phyloP scores from a whole-genome alignment of 2,329 filamentous ascomycete genomes.

The Aureobasidium mangrovei region DNA sequence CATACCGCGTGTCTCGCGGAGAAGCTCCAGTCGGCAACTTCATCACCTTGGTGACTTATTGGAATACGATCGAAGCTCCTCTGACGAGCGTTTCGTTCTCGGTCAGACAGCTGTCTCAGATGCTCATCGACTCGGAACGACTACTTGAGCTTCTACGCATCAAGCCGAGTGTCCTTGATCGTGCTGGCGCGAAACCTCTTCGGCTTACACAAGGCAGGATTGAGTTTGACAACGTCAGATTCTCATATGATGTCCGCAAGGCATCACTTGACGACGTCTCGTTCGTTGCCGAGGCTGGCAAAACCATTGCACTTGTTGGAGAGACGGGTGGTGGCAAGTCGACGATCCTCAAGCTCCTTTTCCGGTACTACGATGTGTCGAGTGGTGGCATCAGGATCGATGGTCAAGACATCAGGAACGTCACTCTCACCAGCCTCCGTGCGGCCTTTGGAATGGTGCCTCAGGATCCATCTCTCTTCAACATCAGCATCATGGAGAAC shows the following conservation, averaged over 20 bases:
- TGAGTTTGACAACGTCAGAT: slow-evolving; percentile 46
- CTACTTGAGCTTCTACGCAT: slow-evolving; percentile 50
- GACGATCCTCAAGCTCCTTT: slow-evolving; percentile 52
- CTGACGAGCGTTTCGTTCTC: slow-evolving; percentile 43
- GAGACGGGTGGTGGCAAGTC: slow-evolving; percentile 57
- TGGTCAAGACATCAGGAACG: slow-evolving; percentile 50
- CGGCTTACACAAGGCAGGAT: slow-evolving; percentile 41
- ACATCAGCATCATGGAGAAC: slow-evolving; percentile 56
- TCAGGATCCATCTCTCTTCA: slow-evolving; percentile 56
- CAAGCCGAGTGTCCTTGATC: slow-evolving; percentile 47
- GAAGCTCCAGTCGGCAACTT: slow-evolving; percentile 50
- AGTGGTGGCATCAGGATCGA: slow-evolving; percentile 49
- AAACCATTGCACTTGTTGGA: slow-evolving; percentile 53
- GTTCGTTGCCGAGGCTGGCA: slow-evolving; percentile 42
- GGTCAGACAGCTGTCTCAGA: slow-evolving; percentile 40
- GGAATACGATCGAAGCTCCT: slow-evolving; percentile 42
- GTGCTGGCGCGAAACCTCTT: slow-evolving; percentile 38
- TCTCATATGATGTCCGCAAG: slow-evolving; percentile 48
- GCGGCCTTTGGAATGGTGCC: slow-evolving; percentile 55
- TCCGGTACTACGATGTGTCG: slow-evolving; percentile 52
- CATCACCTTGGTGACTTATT: slow-evolving; percentile 58
- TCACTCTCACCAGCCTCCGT: slow-evolving; percentile 50
- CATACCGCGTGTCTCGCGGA: slow-evolving; percentile 44
- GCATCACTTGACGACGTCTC: slow-evolving; percentile 42
- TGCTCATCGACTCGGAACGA: slow-evolving; percentile 57